Conservation (phyloP, 345 rosid species). For the Pugionium cornutum region DNA sequence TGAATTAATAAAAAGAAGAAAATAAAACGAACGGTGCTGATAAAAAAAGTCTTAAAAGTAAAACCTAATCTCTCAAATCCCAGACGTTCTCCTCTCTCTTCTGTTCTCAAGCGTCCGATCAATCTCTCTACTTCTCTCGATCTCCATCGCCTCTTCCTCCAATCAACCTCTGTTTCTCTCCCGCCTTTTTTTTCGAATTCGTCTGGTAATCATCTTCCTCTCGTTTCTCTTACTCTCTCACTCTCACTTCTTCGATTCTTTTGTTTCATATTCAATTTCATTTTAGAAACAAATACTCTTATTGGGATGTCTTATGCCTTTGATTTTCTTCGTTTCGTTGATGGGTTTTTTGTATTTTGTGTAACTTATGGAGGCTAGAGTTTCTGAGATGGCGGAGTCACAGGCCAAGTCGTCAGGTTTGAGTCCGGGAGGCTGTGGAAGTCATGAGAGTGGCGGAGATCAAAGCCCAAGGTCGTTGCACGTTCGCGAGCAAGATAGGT, state of each 20-base stretch:
- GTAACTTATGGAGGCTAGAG: constrained; percentile 23
- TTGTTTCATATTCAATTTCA: neutral
- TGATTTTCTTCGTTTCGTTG: constrained; percentile 10
- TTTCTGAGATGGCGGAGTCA: constrained; percentile 47
- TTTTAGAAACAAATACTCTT: neutral
- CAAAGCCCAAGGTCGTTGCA: constrained; percentile 71
- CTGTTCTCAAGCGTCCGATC: constrained; percentile 96
- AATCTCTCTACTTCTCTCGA: constrained; percentile 41
- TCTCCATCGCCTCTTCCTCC: constrained; percentile 46
- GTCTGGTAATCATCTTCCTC: constrained; percentile 12
- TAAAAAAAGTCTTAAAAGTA: constrained; percentile 37
- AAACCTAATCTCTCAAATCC: constrained; percentile 53
- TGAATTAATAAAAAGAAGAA: neutral
- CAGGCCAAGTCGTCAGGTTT: constrained; percentile 10
- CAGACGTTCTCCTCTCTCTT: constrained; percentile 58
- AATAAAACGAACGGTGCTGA: constrained; percentile 70
- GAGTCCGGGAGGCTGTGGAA: constrained; percentile 66
- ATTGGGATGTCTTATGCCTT: constrained; percentile 1
- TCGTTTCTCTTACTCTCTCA: neutral
- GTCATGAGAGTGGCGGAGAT: constrained; percentile 90
- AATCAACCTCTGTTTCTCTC: constrained; percentile 44
- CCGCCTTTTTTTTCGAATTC: constrained; percentile 66
- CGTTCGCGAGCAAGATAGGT: constrained; percentile 92
- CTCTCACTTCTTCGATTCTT: constrained; percentile 8
- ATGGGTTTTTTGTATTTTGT: constrained; percentile 19